Evolutionary conservation across 2,329 filamentous ascomycete genomes (phyloP), one percentile per base, ranked within the genome.

Genomic region (Fusarium chaquense): DNA sequence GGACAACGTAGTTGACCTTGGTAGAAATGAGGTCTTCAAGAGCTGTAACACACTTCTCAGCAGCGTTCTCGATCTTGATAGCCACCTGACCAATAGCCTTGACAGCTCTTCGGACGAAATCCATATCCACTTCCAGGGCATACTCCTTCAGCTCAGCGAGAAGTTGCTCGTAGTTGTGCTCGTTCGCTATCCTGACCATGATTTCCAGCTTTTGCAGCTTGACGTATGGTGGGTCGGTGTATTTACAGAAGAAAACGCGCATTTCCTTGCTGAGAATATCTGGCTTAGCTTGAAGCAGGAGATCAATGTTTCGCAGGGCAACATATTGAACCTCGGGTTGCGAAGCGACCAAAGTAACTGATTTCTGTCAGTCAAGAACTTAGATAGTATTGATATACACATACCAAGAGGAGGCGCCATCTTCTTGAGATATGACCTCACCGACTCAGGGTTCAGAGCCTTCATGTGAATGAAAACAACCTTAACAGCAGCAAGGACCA

Each of bases 221-320:
- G 75, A 99, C 90, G 78, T 99, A 99, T 24, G 94, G 94, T 3
- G 96, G 95, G 74, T 99, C 96, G 78, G 98, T 98, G 84, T 99
- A 99, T 83, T 99, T 99, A 90, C 96, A 99, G 83, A 99, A 99
- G 83, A 99, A 99, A 11, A 99, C 96, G 45, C 96, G 90, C 76
- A 99, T 89, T 80, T 99, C 96, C 80, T 98, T 98, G 85, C 93
- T 97, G 12, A 99, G 86, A 58, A 99, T 98, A 73, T 97, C 94
- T 13, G 96, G 94, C 80, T 98, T 95, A 73, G 97, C 96, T 80
- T 99, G 96, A 28, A 99, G 86, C 8, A 99, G 86, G 35, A 99
- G 88, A 74, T 99, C 96, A 76, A 99, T 99, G 79, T 99, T 99
- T 69, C 95, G 87, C 51, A 99, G 83, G 16, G 96, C 96, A 58